These are phyloP conservation scores for Coemansia sp. DNA, from an alignment of 192 early-diverging fungal genomes.

Conservation along the genomic window DNA sequence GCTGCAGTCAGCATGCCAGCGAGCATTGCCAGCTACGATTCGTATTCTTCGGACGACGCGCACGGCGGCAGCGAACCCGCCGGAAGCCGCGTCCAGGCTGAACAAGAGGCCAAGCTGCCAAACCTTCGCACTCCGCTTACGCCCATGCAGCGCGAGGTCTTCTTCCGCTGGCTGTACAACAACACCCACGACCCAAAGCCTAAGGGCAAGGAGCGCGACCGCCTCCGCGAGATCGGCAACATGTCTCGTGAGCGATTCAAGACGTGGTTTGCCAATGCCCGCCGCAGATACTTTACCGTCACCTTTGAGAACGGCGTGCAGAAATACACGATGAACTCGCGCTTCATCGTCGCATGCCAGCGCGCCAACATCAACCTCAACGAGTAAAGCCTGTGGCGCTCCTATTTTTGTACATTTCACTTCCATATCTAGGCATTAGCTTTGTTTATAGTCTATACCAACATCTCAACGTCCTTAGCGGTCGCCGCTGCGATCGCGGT, in stretches of 20 bases:
- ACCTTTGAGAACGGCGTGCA: constrained; percentile 33
- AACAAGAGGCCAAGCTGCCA: not conserved
- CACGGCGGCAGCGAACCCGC: constrained; percentile 12
- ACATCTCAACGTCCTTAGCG: no score
- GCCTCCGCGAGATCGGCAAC: constrained; percentile 39
- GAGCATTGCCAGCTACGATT: not conserved
- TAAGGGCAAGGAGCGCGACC: constrained; percentile 52
- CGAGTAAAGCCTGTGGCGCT: constrained; percentile 10
- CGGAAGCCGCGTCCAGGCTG: not conserved
- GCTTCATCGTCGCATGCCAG: constrained; percentile 43
- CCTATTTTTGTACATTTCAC: not conserved
- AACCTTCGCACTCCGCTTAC: constrained; percentile 36
- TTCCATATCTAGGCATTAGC: no score
- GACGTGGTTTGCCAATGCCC: constrained; percentile 58
- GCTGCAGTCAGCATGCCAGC: not conserved
- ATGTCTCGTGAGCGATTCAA: constrained; percentile 55
- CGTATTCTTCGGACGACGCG: constrained; percentile 21
- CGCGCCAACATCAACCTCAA: constrained; percentile 42
- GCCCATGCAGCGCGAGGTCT: constrained; percentile 30
- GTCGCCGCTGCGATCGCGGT: no score
- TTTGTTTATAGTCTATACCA: not conserved
- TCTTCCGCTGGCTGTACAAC: constrained; percentile 48
- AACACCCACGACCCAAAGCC: constrained; percentile 52
- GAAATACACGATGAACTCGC: constrained; percentile 34
- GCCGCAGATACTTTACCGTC: constrained; percentile 51